Percentiles rank a stretch among this genome's conserved stretches.
phyloP scores from a whole-genome alignment of 179 eudicot species.

The Drosera spatulata region DNA sequence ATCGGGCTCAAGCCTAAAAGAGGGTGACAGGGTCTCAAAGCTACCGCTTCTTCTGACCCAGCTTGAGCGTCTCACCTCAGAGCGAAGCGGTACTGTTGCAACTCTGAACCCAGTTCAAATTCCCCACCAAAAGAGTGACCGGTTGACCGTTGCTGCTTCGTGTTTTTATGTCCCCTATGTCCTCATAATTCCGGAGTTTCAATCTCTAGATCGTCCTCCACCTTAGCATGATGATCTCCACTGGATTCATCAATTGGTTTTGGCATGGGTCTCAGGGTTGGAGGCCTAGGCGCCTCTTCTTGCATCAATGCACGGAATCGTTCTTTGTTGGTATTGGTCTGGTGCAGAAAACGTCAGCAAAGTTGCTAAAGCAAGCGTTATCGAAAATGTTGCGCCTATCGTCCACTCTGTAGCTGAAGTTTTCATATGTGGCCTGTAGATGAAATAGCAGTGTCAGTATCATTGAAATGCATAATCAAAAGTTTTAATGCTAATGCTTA shows the following conservation, averaged over 20 bases:
- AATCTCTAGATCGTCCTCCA: conserved; percentile 64
- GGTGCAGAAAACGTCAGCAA: conserved; percentile 51
- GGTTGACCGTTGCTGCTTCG: conserved; percentile 24
- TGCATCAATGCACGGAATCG: conserved; percentile 35
- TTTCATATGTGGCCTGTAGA: conserved; percentile 77
- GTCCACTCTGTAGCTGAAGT: conserved; percentile 63
- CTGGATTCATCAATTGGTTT: conserved; percentile 17
- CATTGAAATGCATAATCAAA: too few relatives aligned
- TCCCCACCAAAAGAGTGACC: conserved; percentile 6
- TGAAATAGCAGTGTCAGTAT: background rate
- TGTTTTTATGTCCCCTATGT: conserved; percentile 30
- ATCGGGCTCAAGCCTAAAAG: conserved; percentile 24
- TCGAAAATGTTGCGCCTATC: conserved; percentile 43
- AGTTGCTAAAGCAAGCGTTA: conserved; percentile 48
- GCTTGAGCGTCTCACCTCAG: conserved; percentile 11
- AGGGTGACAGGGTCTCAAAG: conserved; percentile 22
- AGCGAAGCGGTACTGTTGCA: conserved; percentile 14
- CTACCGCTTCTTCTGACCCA: conserved; percentile 24
- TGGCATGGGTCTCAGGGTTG: conserved; percentile 17
- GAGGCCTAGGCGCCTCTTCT: conserved; percentile 35
- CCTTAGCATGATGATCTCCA: conserved; percentile 38
- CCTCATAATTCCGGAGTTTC: conserved; percentile 38
- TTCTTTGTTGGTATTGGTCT: conserved; percentile 44
- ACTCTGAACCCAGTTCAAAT: conserved; percentile 20
- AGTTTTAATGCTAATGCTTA: too few relatives aligned